Percentiles rank a stretch among this genome's conserved stretches.
These are phyloP conservation scores for Mortierella sp. DNA, from an alignment of 371 early-diverging fungal species.

Conservation along the genomic window DNA sequence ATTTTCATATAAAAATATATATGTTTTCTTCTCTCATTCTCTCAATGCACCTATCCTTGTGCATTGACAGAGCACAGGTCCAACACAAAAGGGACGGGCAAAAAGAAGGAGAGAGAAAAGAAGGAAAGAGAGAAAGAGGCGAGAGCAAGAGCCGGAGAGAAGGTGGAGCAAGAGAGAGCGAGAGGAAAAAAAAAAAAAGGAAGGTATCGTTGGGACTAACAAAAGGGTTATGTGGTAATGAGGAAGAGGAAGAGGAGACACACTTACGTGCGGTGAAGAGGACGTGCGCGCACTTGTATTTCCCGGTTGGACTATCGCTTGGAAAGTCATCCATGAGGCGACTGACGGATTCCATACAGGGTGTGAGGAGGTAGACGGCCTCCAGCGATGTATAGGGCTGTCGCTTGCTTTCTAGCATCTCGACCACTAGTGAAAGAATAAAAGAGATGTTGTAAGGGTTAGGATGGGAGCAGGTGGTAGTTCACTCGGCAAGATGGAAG, in stretches of 20 bases:
- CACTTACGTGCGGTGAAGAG: constrained; percentile 79
- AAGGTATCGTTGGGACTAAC: neutral
- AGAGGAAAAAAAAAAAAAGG: neutral
- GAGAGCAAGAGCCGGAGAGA: too few species aligned
- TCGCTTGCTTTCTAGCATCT: constrained; percentile 82
- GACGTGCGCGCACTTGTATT: constrained; percentile 84
- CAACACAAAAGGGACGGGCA: neutral
- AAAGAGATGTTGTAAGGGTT: neutral
- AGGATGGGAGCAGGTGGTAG: neutral
- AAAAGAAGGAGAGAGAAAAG: neutral
- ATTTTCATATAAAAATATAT: neutral
- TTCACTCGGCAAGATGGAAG: neutral
- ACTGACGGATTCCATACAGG: constrained; percentile 79
- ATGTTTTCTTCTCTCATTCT: neutral
- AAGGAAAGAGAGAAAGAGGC: neutral
- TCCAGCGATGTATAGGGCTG: constrained; percentile 89
- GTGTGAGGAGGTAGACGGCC: constrained; percentile 91
- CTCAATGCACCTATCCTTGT: too few species aligned
- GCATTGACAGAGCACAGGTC: neutral
- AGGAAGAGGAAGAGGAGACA: neutral
- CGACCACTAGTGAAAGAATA: constrained; percentile 58
- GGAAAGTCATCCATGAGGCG: constrained; percentile 87
- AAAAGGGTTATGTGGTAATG: neutral
- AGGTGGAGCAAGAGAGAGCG: too few species aligned
- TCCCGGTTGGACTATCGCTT: constrained; percentile 51